phyloP scores from a whole-genome alignment of 2,329 filamentous ascomycete species.

The Aureobasidium pullulans region DNA sequence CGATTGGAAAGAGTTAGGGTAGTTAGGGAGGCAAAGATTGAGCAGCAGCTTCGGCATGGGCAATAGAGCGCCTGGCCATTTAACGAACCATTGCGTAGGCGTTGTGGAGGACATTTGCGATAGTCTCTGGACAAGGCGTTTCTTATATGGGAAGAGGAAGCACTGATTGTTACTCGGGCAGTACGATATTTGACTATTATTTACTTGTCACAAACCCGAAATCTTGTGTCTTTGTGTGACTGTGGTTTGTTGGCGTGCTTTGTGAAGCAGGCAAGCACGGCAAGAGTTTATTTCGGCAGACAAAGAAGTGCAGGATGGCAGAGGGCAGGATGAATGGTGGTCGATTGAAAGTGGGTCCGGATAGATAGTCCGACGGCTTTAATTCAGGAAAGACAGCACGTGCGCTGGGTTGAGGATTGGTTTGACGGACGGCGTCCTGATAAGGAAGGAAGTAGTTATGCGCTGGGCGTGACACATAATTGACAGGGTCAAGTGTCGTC shows the following conservation, averaged over 20 bases:
- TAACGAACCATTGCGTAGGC: conserved; percentile 13
- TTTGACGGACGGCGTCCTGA: neutral
- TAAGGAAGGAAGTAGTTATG: conserved; percentile 9
- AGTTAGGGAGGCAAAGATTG: neutral
- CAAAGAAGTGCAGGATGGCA: neutral
- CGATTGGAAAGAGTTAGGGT: neutral
- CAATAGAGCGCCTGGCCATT: conserved; percentile 1
- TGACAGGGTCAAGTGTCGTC: neutral
- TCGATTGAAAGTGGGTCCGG: neutral
- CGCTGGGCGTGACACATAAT: conserved; percentile 8
- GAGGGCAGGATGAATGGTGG: too few relatives aligned
- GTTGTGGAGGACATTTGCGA: conserved; percentile 5
- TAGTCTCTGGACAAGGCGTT: conserved; percentile 1
- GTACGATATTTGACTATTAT: conserved; percentile 1
- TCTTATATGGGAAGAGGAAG: neutral
- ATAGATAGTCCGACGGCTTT: neutral
- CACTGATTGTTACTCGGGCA: neutral
- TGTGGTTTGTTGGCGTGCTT: neutral
- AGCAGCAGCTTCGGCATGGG: neutral
- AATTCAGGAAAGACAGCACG: conserved; percentile 2
- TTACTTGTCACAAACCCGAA: neutral
- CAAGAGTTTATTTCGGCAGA: neutral
- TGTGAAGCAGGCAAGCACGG: neutral
- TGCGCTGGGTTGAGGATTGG: neutral
- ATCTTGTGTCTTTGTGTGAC: neutral